Evolutionary conservation across 2,329 filamentous ascomycete species (phyloP).

Genomic region (Microcyclospora pomicola): DNA sequence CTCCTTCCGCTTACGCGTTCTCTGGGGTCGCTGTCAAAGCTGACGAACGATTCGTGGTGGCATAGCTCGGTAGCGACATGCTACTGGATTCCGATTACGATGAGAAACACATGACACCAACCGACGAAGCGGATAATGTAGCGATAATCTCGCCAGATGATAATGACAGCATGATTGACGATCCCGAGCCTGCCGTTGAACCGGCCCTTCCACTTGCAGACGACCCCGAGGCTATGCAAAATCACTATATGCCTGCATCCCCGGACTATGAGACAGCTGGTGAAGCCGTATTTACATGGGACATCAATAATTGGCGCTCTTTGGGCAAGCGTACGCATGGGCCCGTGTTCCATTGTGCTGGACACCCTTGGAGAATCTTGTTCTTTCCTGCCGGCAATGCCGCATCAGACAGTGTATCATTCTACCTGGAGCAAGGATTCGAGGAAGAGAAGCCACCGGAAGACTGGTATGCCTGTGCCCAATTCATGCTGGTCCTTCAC

Average conservation of each 20-base stretch:
- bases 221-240: constrained; percentile 70
- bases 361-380: constrained; percentile 84
- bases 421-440: constrained; percentile 93
- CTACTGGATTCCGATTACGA: constrained; percentile 49
- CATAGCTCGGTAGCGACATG: constrained; percentile 47
- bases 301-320: constrained; percentile 68
- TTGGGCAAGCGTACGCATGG: constrained; percentile 73
- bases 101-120: constrained; percentile 39
- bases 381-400: constrained; percentile 95
- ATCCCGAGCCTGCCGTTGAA: constrained; percentile 29
- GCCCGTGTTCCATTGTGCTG: constrained; percentile 73
- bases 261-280: constrained; percentile 70
- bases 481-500: constrained; percentile 88
- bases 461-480: constrained; percentile 92
- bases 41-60: constrained; percentile 10
- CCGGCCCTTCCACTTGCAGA: constrained; percentile 39
- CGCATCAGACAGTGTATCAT: constrained; percentile 70
- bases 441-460: constrained; percentile 61
- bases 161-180: constrained; percentile 43
- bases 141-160: constrained; percentile 48
- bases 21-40: constrained; percentile 3
- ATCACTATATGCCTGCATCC: constrained; percentile 58
- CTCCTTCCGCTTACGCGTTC: neutral
- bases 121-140: constrained; percentile 28
- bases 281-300: constrained; percentile 70